Conservation (phyloP, 441 rosid species). For the Gossypium laxum region DNA sequence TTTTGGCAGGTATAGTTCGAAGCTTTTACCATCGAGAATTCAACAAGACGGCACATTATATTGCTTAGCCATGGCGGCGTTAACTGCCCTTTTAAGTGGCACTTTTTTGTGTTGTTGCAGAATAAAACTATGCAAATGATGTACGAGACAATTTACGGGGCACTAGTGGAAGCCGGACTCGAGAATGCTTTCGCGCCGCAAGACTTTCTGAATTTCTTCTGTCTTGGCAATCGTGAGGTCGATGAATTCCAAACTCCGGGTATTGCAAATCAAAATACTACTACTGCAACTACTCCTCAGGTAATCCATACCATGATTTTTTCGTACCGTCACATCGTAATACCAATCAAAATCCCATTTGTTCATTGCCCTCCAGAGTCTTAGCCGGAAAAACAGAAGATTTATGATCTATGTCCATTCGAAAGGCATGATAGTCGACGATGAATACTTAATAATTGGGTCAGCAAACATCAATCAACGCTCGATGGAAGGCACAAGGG, state of each 20-base stretch:
- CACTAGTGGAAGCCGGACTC: constrained; percentile 68
- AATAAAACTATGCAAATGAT: constrained; percentile 97
- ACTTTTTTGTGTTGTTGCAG: constrained; percentile 31
- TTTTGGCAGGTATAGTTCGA: constrained; percentile 74
- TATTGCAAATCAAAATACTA: constrained; percentile 25
- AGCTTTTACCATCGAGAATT: neutral
- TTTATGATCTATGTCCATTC: constrained; percentile 98
- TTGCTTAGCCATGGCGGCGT: neutral
- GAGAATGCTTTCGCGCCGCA: constrained; percentile 57
- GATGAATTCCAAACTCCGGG: constrained; percentile 21
- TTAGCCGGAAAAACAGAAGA: constrained; percentile 46
- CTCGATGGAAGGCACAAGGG: constrained; percentile 92
- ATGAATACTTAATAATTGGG: constrained; percentile 74
- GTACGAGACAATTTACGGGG: constrained; percentile 82
- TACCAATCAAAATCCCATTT: no score
- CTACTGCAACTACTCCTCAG: constrained; percentile 54
- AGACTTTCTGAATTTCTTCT: constrained; percentile 82
- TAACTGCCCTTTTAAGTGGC: neutral
- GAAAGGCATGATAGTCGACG: constrained; percentile 93
- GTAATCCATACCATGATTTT: constrained; percentile 25
- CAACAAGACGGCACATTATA: no score
- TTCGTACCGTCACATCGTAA: no score
- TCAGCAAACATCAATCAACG: constrained; percentile 96
- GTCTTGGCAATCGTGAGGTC: constrained; percentile 84
- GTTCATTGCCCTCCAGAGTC: constrained; percentile 32